These are phyloP conservation scores for Phytopythium delawarense DNA, from an alignment of 352 stramenopile genomes.

Conservation along the genomic window DNA sequence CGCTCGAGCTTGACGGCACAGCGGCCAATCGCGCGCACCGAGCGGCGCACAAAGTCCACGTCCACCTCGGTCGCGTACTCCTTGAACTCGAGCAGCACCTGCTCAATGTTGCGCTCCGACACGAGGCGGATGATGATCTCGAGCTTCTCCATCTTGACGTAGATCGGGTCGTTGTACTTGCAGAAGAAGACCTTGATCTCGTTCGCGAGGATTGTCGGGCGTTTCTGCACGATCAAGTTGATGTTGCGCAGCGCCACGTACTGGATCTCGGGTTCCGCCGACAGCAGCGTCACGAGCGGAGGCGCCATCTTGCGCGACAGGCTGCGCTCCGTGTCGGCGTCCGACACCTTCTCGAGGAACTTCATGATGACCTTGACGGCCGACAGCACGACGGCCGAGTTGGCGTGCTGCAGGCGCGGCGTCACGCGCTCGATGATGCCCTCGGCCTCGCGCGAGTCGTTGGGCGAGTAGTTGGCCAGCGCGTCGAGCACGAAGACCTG, in stretches of 20 bases:
- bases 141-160: constrained; percentile 98
- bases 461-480: constrained; percentile 93
- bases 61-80: constrained; percentile 99
- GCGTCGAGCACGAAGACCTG: constrained; percentile 98
- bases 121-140: constrained; percentile 99
- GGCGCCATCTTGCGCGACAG: constrained; percentile 95
- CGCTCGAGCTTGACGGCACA: constrained; percentile 98
- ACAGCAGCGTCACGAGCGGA: constrained; percentile 98
- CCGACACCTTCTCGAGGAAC: constrained; percentile 96
- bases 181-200: constrained; percentile 98
- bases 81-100: constrained; percentile 98
- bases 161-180: constrained; percentile 99
- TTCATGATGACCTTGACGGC: constrained; percentile 97
- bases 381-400: constrained; percentile 97
- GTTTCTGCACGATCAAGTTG: constrained; percentile 99
- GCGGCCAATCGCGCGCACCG: constrained; percentile 96
- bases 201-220: constrained; percentile 94
- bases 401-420: constrained; percentile 96
- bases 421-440: constrained; percentile 99
- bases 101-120: constrained; percentile 98
- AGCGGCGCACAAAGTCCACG: constrained; percentile 98
- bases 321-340: constrained; percentile 88
- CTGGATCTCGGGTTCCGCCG: constrained; percentile 98
- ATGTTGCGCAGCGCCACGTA: constrained; percentile 99
- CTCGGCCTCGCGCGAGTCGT: constrained; percentile 95